phyloP scores from a whole-genome alignment of 495 filamentous ascomycete genomes.

The Tuber umbilicatum region DNA sequence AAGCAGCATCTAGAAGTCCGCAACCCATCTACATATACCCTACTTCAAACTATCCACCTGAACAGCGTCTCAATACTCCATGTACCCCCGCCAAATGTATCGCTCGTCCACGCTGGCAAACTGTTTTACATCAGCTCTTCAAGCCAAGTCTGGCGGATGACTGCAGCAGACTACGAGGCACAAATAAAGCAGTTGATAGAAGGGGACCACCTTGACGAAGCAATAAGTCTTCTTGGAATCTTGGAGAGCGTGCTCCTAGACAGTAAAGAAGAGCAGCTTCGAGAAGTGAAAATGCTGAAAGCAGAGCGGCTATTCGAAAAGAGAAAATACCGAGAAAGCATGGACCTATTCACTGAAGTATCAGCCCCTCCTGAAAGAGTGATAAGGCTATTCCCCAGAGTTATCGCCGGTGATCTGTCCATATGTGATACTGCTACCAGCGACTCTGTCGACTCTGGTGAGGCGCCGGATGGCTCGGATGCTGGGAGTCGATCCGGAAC shows the following conservation, averaged over 20 bases:
- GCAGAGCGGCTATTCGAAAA: slow-evolving; percentile 75
- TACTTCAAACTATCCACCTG: slow-evolving; percentile 77
- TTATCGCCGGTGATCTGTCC: slow-evolving; percentile 77
- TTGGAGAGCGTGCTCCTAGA: slow-evolving; percentile 88
- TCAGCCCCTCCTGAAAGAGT: slow-evolving; percentile 84
- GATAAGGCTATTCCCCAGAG: slow-evolving; percentile 72
- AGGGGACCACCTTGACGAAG: slow-evolving; percentile 76
- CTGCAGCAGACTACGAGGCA: slow-evolving; percentile 81
- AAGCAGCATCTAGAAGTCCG: slow-evolving; percentile 85
- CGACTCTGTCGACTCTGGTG: slow-evolving; percentile 43
- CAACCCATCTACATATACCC: slow-evolving; percentile 81
- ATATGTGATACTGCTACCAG: slow-evolving; percentile 47
- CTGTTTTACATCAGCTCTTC: slow-evolving; percentile 88
- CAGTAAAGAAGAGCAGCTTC: slow-evolving; percentile 63
- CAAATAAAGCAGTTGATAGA: slow-evolving; percentile 81
- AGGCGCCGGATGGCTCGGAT: slow-evolving; percentile 43
- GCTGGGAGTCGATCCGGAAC: slow-evolving; percentile 25
- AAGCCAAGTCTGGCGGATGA: slow-evolving; percentile 89
- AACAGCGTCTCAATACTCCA: slow-evolving; percentile 75
- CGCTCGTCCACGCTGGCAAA: slow-evolving; percentile 87
- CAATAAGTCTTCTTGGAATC: slow-evolving; percentile 78
- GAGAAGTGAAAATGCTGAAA: slow-evolving; percentile 83
- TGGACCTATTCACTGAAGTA: slow-evolving; percentile 82
- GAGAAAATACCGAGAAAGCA: slow-evolving; percentile 75
- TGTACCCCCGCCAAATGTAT: slow-evolving; percentile 89